Evolutionary conservation across 148 eudicot species (phyloP), one percentile per base, ranked within the genome.

Genomic region (Talinum fruticosum): DNA sequence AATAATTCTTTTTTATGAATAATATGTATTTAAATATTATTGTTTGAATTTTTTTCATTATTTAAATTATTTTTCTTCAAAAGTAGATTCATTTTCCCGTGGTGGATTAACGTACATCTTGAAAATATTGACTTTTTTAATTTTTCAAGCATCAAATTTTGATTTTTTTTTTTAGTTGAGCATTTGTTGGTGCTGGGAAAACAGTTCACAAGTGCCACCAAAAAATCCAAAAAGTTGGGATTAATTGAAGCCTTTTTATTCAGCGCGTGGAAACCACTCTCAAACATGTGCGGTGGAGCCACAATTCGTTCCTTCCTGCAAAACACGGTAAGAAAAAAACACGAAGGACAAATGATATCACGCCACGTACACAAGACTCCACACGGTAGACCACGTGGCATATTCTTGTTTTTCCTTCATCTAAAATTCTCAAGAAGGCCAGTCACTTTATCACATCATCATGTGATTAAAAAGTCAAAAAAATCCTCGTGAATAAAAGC

Each of bases 401-500:
- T 23, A 41, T 69, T 24, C 12, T 16, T 3, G 41, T 57, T 59
- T 41, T 74, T 69, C 82, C 10, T 80, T 80, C 47, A 41, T 33
- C 10, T 7, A 44, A 15, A 28, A 0, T 1, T 1, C 0, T 24
- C 18, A 24, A 66, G 6, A 67, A 23, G 38, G 19, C 36, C 5
- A 13, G 82, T 80, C 23, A 34, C 18, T 10, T 33, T 80, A 80
- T 29, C 64, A 75, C 28, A 44, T 32, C 53, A 24, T 37, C 44
- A 69, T 72, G 76, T 59, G 74, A 35, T 59, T 61, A 33, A 36
- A 76, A 64, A 66, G 37, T 24, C 72, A 64, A 72, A 76, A 30
- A 38, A 33, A 41, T 38, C 26, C 73, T 54, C 65, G 77, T 74
- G 78, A 78, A 81, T 41, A 76, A 73, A 66, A 44, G 47, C 49